A percentile compares a stretch with the other conserved stretches of the same genome.
These are phyloP conservation scores for Pythium rishiriense DNA, from an alignment of 352 stramenopile genomes.

Conservation along the genomic window DNA sequence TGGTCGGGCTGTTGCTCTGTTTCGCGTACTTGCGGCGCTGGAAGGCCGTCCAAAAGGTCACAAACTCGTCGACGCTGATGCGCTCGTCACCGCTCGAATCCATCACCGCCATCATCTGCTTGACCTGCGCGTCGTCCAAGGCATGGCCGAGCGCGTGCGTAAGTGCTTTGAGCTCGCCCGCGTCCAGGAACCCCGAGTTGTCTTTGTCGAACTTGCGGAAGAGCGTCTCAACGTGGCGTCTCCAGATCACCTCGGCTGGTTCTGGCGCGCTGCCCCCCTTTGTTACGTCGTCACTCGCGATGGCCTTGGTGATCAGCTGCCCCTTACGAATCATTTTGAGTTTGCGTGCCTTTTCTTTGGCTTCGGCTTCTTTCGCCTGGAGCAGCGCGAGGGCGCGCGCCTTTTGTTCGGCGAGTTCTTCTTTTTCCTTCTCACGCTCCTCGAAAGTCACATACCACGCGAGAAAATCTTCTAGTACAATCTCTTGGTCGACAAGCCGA, in stretches of 20 bases:
- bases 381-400: slow-evolving; percentile 44
- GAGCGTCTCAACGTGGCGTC: slow-evolving; percentile 32
- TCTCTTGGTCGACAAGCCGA: slow-evolving; percentile 37
- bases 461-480: slow-evolving; percentile 50
- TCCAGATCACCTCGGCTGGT: slow-evolving; percentile 26
- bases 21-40: slow-evolving; percentile 30
- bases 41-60: slow-evolving; percentile 69
- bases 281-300: slow-evolving; percentile 8
- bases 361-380: slow-evolving; percentile 40
- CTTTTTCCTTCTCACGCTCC: slow-evolving; percentile 40
- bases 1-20: neutral
- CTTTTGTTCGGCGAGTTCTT: slow-evolving; percentile 47
- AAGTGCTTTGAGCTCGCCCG: slow-evolving; percentile 47
- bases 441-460: slow-evolving; percentile 59
- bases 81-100: slow-evolving; percentile 58
- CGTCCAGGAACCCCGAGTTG: slow-evolving; percentile 57
- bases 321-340: slow-evolving; percentile 39
- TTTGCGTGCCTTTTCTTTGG: slow-evolving; percentile 39
- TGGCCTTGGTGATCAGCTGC: slow-evolving; percentile 32
- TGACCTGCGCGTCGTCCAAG: slow-evolving; percentile 42
- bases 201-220: slow-evolving; percentile 66
- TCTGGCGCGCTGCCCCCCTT: neutral
- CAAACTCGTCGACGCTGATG: slow-evolving; percentile 65
- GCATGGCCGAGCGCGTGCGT: slow-evolving; percentile 48
- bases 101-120: slow-evolving; percentile 60